phyloP scores from a whole-genome alignment of 2,329 filamentous ascomycete genomes.

The Hymenoscyphus repandus region DNA sequence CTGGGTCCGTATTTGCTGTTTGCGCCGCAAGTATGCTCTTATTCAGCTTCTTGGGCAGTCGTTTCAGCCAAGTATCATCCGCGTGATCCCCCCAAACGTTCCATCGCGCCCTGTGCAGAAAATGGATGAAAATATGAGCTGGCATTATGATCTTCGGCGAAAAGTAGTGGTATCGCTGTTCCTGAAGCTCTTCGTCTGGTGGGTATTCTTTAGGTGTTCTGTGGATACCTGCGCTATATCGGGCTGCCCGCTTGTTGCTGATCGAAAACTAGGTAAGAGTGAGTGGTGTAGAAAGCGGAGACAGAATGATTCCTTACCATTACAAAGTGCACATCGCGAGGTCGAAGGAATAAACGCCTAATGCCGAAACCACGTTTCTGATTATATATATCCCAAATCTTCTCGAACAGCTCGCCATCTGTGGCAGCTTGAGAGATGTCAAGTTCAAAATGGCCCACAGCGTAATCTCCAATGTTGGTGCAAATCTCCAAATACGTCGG shows the following conservation, averaged over 20 bases:
- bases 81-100: neutral
- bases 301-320: neutral
- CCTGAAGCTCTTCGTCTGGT: neutral
- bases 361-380: neutral
- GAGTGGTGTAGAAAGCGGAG: too few species aligned
- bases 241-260: neutral
- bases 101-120: neutral
- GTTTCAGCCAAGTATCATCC: neutral
- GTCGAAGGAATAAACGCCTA: neutral
- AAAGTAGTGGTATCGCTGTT: neutral
- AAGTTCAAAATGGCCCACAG: neutral
- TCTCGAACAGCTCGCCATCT: neutral
- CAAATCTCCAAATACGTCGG: neutral
- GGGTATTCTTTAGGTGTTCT: neutral
- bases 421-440: neutral
- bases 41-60: neutral
- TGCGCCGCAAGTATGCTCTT: neutral
- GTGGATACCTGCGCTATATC: neutral
- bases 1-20: neutral
- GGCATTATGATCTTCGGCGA: neutral
- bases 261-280: neutral
- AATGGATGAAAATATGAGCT: neutral
- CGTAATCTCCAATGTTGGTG: neutral
- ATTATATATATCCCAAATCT: neutral
- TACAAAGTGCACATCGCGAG: neutral